phyloP scores from a whole-genome alignment of 164 flowering plant genomes.

The Chimonanthus salicifolius region DNA sequence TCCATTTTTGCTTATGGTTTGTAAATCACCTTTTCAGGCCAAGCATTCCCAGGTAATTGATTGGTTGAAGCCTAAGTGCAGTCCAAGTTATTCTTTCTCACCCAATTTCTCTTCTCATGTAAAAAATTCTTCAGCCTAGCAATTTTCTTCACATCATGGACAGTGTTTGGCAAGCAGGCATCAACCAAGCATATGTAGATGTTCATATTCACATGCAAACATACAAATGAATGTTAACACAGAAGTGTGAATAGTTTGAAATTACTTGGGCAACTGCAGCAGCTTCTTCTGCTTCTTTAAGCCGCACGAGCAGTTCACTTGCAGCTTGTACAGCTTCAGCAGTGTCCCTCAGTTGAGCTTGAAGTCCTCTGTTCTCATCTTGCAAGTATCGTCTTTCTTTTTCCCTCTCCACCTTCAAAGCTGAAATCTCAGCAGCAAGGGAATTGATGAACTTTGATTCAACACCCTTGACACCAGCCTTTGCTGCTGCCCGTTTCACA shows the following conservation, averaged over 20 bases:
- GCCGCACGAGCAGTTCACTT: conserved; percentile 85
- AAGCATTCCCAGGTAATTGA: too few species aligned
- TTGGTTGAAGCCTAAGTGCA: too few species aligned
- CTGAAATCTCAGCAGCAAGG: conserved; percentile 91
- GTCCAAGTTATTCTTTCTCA: too few species aligned
- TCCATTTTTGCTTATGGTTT: too few species aligned
- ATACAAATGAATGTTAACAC: not conserved
- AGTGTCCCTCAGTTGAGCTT: conserved; percentile 84
- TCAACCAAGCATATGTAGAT: not conserved
- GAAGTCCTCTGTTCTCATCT: conserved; percentile 87
- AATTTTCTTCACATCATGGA: not conserved
- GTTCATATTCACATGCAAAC: not conserved
- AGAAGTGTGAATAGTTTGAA: conserved; percentile 6
- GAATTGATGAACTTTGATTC: conserved; percentile 89
- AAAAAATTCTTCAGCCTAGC: not conserved
- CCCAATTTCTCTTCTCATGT: too few species aligned
- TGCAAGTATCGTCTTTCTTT: conserved; percentile 67
- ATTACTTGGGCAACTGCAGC: conserved; percentile 61
- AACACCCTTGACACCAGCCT: conserved; percentile 87
- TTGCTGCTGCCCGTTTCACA: conserved; percentile 89
- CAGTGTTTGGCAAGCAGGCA: not conserved
- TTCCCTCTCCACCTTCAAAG: conserved; percentile 71
- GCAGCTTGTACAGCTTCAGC: conserved; percentile 99
- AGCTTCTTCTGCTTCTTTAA: conserved; percentile 91
- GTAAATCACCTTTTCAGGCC: too few species aligned